phyloP scores from a whole-genome alignment of 257 asterid species.

The Pogostemon cablin region DNA sequence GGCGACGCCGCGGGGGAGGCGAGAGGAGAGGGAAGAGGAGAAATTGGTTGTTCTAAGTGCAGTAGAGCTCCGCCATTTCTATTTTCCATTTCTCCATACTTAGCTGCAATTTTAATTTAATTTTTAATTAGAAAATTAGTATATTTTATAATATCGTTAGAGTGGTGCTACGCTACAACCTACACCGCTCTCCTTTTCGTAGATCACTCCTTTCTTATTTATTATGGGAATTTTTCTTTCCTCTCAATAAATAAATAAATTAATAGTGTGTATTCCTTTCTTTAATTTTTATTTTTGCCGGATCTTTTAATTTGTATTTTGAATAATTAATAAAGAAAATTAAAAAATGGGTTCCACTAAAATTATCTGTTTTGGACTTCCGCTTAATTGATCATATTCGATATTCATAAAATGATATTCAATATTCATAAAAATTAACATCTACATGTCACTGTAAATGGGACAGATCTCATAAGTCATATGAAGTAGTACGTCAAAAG shows the following conservation, averaged over 20 bases:
- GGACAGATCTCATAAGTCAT: too few species aligned
- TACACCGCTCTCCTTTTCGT: conserved; percentile 20
- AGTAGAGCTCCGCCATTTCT: conserved; percentile 44
- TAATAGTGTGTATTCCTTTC: too few species aligned
- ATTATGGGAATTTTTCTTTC: not conserved
- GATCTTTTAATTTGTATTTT: too few species aligned
- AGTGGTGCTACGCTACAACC: not conserved
- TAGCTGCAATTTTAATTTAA: not conserved
- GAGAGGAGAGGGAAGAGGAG: conserved; percentile 33
- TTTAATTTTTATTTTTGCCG: too few species aligned
- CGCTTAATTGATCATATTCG: too few species aligned
- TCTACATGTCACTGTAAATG: too few species aligned
- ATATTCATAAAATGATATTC: too few species aligned
- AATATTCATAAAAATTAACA: too few species aligned
- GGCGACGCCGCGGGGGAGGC: conserved; percentile 36
- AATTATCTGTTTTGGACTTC: too few species aligned
- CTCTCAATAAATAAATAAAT: not conserved
- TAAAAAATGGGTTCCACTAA: too few species aligned
- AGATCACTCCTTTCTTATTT: not conserved
- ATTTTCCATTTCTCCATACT: conserved; percentile 22
- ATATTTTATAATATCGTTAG: conserved; percentile 11
- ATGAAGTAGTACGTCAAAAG: too few species aligned
- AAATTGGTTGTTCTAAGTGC: conserved; percentile 36
- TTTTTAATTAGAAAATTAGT: not conserved
- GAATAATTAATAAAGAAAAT: too few species aligned